phyloP scores from a whole-genome alignment of 1,284 basidiomycete genomes.

The Nidula niveotomentosa region DNA sequence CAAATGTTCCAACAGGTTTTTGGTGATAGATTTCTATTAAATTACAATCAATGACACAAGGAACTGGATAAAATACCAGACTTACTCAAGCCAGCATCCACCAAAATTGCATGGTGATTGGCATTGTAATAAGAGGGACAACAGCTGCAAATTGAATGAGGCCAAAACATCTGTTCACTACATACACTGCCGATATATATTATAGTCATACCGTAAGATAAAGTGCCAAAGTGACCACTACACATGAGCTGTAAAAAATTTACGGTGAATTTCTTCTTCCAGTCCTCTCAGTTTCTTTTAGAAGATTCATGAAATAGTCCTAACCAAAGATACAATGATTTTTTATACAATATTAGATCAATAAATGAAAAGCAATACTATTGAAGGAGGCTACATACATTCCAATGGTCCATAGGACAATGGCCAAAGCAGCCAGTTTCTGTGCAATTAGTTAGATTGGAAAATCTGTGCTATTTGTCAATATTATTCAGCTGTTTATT shows the following conservation, averaged over 20 bases:
- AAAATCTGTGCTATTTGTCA: not conserved
- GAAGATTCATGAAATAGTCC: constrained; percentile 20
- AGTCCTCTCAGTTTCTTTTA: constrained; percentile 16
- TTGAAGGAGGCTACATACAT: not conserved
- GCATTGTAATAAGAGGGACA: not conserved
- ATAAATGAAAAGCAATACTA: not conserved
- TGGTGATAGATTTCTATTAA: constrained; percentile 16
- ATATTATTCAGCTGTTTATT: no score
- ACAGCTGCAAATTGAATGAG: constrained; percentile 13
- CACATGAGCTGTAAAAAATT: not conserved
- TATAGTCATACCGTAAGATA: not conserved
- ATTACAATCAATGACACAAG: not conserved
- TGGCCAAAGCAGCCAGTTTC: not conserved
- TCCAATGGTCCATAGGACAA: not conserved
- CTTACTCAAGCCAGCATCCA: no score
- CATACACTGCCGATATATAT: constrained; percentile 3
- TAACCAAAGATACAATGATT: constrained; percentile 24
- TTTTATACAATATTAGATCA: not conserved
- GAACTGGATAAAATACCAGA: no score
- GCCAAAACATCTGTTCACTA: constrained; percentile 17
- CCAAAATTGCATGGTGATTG: not conserved
- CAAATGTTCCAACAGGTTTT: constrained; percentile 19
- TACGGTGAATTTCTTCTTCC: constrained; percentile 18
- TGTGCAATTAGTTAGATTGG: not conserved
- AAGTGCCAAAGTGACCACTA: not conserved